A percentile compares a stretch with the other conserved stretches of the same genome.
phyloP scores from a whole-genome alignment of 352 stramenopile species.

The Globisporangium nodosum region DNA sequence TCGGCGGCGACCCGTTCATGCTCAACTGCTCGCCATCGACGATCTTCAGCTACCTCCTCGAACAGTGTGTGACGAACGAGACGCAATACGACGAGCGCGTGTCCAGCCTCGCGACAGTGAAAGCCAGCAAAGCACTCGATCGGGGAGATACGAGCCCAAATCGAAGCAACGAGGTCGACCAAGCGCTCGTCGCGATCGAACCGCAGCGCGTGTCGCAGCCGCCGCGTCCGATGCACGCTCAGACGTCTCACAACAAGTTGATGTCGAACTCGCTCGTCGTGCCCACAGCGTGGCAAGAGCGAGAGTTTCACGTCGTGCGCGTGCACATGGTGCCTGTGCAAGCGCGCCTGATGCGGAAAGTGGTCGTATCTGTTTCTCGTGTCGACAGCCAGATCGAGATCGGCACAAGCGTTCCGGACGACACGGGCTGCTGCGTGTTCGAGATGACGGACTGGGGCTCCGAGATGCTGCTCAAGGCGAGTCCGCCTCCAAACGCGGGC shows the following conservation, averaged over 20 bases:
- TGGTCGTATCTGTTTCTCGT: slow-evolving; percentile 25
- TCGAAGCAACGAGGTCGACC: neutral
- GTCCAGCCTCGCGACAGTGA: slow-evolving; percentile 17
- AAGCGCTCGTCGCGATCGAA: too few relatives aligned
- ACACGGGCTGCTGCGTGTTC: slow-evolving; percentile 40
- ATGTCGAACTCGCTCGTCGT: slow-evolving; percentile 2
- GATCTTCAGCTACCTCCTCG: slow-evolving; percentile 33
- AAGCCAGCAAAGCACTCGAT: slow-evolving; percentile 16
- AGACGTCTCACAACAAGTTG: neutral
- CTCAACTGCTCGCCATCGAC: slow-evolving; percentile 52
- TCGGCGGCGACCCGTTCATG: slow-evolving; percentile 47
- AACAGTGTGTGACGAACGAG: slow-evolving; percentile 42
- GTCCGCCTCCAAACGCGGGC: slow-evolving; percentile 7
- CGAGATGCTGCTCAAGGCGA: slow-evolving; percentile 33
- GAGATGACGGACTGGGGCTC: slow-evolving; percentile 56
- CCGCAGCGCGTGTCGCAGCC: neutral
- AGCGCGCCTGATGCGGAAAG: slow-evolving; percentile 23
- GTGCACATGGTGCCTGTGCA: slow-evolving; percentile 38
- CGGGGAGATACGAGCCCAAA: neutral
- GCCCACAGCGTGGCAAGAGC: slow-evolving; percentile 27
- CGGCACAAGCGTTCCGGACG: slow-evolving; percentile 24
- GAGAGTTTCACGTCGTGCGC: slow-evolving; percentile 32
- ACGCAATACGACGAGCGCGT: slow-evolving; percentile 21
- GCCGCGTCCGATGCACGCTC: neutral
- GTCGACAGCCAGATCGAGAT: slow-evolving; percentile 35